phyloP scores from a whole-genome alignment of 768 basidiomycete genomes.

The Kwoniella bestiolae region DNA sequence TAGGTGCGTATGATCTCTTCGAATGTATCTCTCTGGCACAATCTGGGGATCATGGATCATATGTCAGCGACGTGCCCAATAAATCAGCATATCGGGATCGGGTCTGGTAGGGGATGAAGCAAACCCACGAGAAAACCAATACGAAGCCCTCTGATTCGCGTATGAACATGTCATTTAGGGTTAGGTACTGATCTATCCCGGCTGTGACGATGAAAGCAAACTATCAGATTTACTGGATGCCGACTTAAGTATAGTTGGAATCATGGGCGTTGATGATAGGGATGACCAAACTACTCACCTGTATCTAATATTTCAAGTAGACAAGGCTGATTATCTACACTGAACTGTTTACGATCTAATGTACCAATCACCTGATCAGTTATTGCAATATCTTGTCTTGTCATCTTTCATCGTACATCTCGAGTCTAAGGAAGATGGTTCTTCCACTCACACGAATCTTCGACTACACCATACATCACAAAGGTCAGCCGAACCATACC shows the following conservation, averaged over 20 bases:
- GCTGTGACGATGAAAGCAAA: slow-evolving; percentile 14
- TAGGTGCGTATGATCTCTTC: slow-evolving; percentile 78
- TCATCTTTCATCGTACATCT: not conserved
- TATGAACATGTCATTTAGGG: slow-evolving; percentile 38
- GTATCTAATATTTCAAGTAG: slow-evolving; percentile 40
- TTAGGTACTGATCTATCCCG: slow-evolving; percentile 37
- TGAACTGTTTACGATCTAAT: slow-evolving; percentile 38
- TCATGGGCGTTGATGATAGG: no score
- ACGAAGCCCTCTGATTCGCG: slow-evolving; percentile 46
- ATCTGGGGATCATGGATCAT: slow-evolving; percentile 59
- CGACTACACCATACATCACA: slow-evolving; percentile 26
- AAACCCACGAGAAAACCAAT: slow-evolving; percentile 62
- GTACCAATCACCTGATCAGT: no score
- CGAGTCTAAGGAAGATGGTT: not conserved
- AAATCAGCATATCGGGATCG: not conserved
- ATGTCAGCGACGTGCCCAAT: not conserved
- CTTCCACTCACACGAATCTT: slow-evolving; percentile 38
- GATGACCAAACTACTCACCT: slow-evolving; percentile 14
- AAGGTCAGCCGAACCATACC: not conserved
- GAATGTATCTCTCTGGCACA: slow-evolving; percentile 79
- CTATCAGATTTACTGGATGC: no score
- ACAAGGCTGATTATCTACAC: slow-evolving; percentile 33
- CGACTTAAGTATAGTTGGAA: no score
- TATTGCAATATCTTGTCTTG: not conserved
- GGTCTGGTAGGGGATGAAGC: not conserved